Base-by-base conservation (phyloP, 2,329 filamentous ascomycete species). In the Diaporthe batatas region DNA sequence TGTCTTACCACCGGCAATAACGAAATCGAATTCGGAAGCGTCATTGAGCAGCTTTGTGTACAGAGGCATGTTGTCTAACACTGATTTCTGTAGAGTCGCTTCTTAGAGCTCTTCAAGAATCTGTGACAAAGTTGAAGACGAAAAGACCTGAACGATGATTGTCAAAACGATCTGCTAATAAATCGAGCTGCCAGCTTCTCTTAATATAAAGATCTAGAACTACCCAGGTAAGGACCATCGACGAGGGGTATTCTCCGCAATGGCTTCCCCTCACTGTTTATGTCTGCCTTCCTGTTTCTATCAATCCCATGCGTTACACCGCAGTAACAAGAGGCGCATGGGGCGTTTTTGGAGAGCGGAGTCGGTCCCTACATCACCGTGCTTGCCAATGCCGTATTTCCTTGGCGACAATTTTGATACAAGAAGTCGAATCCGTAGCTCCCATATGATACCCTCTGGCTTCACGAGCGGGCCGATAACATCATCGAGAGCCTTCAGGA, bases 21-120 rank as follows among this genome's bases (percentile, higher is more conserved):
- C 86, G 6, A 90, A 88, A 59, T 78, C 77, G 5, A 77, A 75
- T 73, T 86, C 84, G 44, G 80, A 67, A 25, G 84, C 74, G 11
- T 78, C 76, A 11, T 81, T 78, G 0, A 76, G 73, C 12, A 78
- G 72, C 36, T 75, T 70, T 5, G 57, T 77, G 49, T 73, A 72
- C 21, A 77, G 49, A 32, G 54, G 65, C 71, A 73, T 49, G 6
- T 67, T 54, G 12, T 23, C 42, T 44, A 44, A 44, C 42, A 14
- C 4, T 44, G 42, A 14, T 14, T 44, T 18, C 42, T 44, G 42
- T 6, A 44, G 14, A 44, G 16, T 18, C 42, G 16, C 42, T 18
- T 16, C 42, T 18, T 16, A 6, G 4, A 18, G 16, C 42, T 44
- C 42, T 16, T 44, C 2, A 44, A 44, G 42, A 44, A 7, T 44